Evolutionary conservation across 768 basidiomycete species (phyloP).

Genomic region (Hysterangium stoloniferum): DNA sequence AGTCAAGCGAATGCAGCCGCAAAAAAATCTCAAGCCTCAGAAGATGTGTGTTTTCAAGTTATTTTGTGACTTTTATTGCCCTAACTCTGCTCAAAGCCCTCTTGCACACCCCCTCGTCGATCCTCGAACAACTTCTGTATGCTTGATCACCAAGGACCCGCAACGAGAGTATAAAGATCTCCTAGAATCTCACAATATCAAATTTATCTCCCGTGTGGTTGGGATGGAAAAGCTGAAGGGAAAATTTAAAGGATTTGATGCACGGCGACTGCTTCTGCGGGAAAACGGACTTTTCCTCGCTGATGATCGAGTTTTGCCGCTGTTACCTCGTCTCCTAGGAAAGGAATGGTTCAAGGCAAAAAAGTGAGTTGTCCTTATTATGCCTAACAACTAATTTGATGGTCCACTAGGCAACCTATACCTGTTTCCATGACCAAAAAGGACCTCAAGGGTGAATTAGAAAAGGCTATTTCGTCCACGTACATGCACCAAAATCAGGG

Average conservation of each 20-base stretch:
- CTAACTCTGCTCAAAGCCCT: constrained; percentile 36
- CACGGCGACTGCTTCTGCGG: constrained; percentile 72
- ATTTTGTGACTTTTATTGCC: constrained; percentile 8
- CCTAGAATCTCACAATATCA: constrained; percentile 66
- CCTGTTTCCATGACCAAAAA: constrained; percentile 86
- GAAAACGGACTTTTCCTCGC: constrained; percentile 92
- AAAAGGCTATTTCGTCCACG: constrained; percentile 86
- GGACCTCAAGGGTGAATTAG: constrained; percentile 87
- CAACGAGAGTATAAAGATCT: constrained; percentile 96
- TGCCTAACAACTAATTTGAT: neutral
- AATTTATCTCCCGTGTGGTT: constrained; percentile 87
- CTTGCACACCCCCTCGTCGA: constrained; percentile 78
- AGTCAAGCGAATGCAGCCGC: constrained; percentile 73
- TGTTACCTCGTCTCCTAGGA: constrained; percentile 81
- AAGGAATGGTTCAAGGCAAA: constrained; percentile 91
- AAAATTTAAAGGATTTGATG: constrained; percentile 82
- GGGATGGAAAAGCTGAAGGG: constrained; percentile 89
- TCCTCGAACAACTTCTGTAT: constrained; percentile 72
- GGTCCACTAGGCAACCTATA: constrained; percentile 79
- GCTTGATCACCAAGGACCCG: constrained; percentile 92
- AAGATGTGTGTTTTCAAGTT: constrained; percentile 57
- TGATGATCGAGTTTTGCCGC: constrained; percentile 83
- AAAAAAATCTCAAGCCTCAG: constrained; percentile 69
- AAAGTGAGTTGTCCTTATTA: constrained; percentile 52
- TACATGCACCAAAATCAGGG: constrained; percentile 95